phyloP scores from a whole-genome alignment of 257 asterid species.

The Solanum lycopersicoides region DNA sequence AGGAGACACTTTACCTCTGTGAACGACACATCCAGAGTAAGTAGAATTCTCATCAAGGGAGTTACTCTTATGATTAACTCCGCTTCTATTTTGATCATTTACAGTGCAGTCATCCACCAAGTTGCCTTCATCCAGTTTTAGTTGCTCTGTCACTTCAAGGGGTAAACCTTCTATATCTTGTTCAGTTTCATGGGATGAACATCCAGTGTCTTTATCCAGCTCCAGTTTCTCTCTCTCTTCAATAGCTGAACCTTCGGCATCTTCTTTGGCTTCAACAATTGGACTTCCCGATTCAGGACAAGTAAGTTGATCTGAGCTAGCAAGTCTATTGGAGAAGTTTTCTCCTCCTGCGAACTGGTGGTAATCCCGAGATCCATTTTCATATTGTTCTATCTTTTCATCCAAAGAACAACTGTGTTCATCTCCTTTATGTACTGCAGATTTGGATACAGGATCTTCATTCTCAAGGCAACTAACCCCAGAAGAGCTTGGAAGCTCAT shows the following conservation, averaged over 20 bases:
- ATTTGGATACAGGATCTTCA: conserved; percentile 12
- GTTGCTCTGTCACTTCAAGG: neutral
- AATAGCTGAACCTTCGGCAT: neutral
- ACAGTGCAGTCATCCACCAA: neutral
- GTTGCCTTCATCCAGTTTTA: neutral
- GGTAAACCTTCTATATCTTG: conserved; percentile 10
- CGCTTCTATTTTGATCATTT: conserved; percentile 5
- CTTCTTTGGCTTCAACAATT: conserved; percentile 3
- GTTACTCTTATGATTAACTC: conserved; percentile 4
- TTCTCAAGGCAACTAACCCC: conserved; percentile 9
- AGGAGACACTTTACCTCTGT: conserved; percentile 5
- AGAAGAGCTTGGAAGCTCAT: conserved; percentile 18
- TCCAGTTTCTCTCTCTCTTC: neutral
- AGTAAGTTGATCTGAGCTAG: conserved; percentile 32
- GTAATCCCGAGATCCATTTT: conserved; percentile 6
- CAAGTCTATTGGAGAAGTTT: conserved; percentile 25
- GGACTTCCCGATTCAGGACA: conserved; percentile 6
- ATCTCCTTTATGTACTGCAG: conserved; percentile 7
- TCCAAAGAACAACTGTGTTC: conserved; percentile 1
- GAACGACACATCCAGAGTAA: conserved; percentile 7
- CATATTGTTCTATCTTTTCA: conserved; percentile 1
- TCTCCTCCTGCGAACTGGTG: conserved; percentile 5
- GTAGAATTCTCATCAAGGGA: conserved; percentile 1
- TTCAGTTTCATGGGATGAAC: neutral
- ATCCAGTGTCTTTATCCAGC: neutral